Evolutionary conservation across 2,329 filamentous ascomycete species (phyloP), one percentile per base, ranked within the genome.

Genomic region (Ascochyta clinopodiicola): DNA sequence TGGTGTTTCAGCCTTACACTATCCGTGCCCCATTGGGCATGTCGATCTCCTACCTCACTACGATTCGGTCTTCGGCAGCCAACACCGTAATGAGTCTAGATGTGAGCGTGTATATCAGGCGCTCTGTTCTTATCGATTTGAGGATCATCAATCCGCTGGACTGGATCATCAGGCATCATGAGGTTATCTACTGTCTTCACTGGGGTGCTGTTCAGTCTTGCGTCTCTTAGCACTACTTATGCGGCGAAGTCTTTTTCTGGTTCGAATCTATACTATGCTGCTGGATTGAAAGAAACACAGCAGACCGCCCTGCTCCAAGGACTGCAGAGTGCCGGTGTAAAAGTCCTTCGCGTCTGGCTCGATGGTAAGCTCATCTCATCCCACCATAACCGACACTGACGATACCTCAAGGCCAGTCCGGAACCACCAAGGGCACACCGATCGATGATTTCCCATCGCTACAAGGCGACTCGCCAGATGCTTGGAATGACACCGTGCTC

Each of bases 401-500:
- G 21, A 34, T 5, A 10, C 15, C 8, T 32, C 5, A 13, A 59
- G 57, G 57, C 27, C 57, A 60, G 29, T 47, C 44, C 8, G 37
- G 40, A 8, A 39, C 39, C 34, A 45, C 45, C 2, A 60, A 60
- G 22, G 57, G 57, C n/a, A 60, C 57, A 2, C 15, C 31, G 2
- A 60, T 60, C 8, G 49, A 60, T 19, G 4, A 32, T 1, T 60
- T 56, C 15, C 24, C 34, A 6, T 13, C 34, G 8, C 51, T 60
- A 1, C 48, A 60, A 12, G 48, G 44, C n/a, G 49, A 57, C 29
- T 52, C 38, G 6, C 57, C 57, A 8, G 17, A 45, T 13, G 34
- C 48, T 6, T 57, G 44, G 43, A 37, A 57, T 15, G 49, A 60
- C 37, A 57, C 52, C 2, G 57, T 60, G 6, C 43, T 60, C 15